phyloP scores from a whole-genome alignment of 345 rosid genomes.

The Nasturtium officinale region DNA sequence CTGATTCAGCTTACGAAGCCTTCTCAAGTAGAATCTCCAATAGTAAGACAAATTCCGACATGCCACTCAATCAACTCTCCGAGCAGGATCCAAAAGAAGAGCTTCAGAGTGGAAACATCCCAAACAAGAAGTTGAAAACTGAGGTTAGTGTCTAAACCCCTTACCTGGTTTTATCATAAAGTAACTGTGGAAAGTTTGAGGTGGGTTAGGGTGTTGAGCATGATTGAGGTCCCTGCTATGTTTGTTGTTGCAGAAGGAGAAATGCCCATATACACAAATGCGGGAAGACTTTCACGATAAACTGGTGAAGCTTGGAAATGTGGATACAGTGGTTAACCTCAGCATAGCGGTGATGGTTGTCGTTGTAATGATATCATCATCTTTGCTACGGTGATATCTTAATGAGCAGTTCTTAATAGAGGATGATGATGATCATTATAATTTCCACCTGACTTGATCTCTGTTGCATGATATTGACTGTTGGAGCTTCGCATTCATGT shows the following conservation, averaged over 20 bases:
- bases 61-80: conserved; percentile 40
- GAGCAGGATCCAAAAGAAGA: conserved; percentile 39
- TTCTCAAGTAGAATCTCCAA: conserved; percentile 42
- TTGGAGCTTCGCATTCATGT: conserved; percentile 13
- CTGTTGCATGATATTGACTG: conserved; percentile 19
- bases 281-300: conserved; percentile 43
- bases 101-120: conserved; percentile 29
- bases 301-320: conserved; percentile 52
- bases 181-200: not conserved
- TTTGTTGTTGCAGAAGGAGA: conserved; percentile 51
- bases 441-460: not conserved
- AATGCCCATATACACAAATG: conserved; percentile 48
- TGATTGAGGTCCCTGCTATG: not conserved
- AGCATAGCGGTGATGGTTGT: conserved; percentile 64
- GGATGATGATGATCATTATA: not conserved
- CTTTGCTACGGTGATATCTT: conserved; percentile 23
- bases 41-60: conserved; percentile 35
- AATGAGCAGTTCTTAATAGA: conserved; percentile 19
- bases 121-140: conserved; percentile 35
- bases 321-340: conserved; percentile 59
- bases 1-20: conserved; percentile 69
- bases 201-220: conserved; percentile 13
- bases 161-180: not conserved
- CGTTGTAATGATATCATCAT: conserved; percentile 33
- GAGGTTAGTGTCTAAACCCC: conserved; percentile 45